Conservation (phyloP, 2,329 filamentous ascomycete genomes). For the Samsoniella hepiali region DNA sequence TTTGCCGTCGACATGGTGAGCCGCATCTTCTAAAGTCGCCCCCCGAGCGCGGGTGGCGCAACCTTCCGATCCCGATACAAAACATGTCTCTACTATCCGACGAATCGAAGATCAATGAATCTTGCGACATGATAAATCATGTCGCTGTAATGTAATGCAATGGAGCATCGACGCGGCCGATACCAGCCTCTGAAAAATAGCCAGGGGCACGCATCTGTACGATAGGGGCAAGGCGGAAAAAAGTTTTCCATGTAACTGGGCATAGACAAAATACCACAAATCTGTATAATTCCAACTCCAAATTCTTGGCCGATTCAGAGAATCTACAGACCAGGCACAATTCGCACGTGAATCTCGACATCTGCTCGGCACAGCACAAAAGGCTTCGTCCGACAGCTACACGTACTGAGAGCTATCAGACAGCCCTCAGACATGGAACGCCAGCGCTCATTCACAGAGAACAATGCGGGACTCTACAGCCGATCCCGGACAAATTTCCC, state of each 20-base stretch:
- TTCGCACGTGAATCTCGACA: background rate
- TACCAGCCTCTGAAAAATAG: background rate
- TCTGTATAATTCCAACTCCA: background rate
- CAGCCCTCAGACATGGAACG: background rate
- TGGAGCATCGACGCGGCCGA: background rate
- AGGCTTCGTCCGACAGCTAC: background rate
- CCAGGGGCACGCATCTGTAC: conserved; percentile 14
- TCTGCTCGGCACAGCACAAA: background rate
- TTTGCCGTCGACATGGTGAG: conserved; percentile 55
- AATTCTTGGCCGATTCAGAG: background rate
- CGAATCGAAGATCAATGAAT: background rate
- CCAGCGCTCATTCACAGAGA: background rate
- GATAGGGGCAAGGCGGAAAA: background rate
- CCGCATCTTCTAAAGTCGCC: conserved; percentile 38
- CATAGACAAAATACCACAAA: conserved; percentile 16
- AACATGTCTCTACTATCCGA: background rate
- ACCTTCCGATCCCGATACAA: background rate
- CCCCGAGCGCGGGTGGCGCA: background rate
- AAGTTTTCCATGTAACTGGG: background rate
- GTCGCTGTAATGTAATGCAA: conserved; percentile 12
- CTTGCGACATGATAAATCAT: background rate
- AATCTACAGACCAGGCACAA: background rate
- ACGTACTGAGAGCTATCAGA: background rate
- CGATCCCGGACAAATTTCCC: background rate
- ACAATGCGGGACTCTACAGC: background rate